Evolutionary conservation across 345 rosid species (phyloP).

Genomic region (Pistacia integerrima): DNA sequence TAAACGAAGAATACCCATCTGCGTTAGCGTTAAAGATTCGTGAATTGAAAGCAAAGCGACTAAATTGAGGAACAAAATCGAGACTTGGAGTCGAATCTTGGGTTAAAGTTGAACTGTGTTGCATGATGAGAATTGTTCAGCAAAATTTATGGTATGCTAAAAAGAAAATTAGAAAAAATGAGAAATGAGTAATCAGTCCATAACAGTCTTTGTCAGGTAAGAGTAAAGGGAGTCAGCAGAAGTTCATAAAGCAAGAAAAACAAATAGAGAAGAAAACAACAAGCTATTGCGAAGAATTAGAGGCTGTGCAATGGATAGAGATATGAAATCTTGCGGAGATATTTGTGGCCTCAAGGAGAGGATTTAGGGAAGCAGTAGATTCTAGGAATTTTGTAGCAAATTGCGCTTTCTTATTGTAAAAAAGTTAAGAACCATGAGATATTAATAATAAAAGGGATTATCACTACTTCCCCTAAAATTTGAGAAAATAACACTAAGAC

Average conservation of each 20-base stretch:
- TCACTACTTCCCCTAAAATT: too few relatives aligned
- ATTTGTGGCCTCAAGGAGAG: constrained; percentile 29
- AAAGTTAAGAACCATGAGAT: too few relatives aligned
- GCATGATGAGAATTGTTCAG: constrained; percentile 41
- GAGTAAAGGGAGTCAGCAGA: constrained; percentile 2
- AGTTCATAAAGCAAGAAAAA: not conserved
- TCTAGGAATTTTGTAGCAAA: constrained; percentile 8
- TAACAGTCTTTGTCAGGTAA: constrained; percentile 20
- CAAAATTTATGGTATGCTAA: not conserved
- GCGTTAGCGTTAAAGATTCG: constrained; percentile 35
- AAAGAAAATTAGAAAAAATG: not conserved
- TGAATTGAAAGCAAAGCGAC: constrained; percentile 45
- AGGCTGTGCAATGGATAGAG: not conserved
- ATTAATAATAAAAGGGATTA: too few relatives aligned
- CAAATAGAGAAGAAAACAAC: not conserved
- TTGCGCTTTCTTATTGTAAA: constrained; percentile 1
- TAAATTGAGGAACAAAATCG: constrained; percentile 58
- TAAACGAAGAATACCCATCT: constrained; percentile 49
- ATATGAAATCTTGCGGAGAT: constrained; percentile 18
- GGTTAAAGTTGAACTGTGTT: constrained; percentile 57
- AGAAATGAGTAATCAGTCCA: constrained; percentile 26
- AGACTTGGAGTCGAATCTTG: constrained; percentile 57
- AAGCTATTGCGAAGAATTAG: not conserved
- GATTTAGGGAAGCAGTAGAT: constrained; percentile 10
- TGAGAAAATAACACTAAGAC: too few relatives aligned